These are phyloP conservation scores for Sclerotinia sclerotiorum DNA, from an alignment of 2,329 filamentous ascomycete genomes.

Conservation along the genomic window DNA sequence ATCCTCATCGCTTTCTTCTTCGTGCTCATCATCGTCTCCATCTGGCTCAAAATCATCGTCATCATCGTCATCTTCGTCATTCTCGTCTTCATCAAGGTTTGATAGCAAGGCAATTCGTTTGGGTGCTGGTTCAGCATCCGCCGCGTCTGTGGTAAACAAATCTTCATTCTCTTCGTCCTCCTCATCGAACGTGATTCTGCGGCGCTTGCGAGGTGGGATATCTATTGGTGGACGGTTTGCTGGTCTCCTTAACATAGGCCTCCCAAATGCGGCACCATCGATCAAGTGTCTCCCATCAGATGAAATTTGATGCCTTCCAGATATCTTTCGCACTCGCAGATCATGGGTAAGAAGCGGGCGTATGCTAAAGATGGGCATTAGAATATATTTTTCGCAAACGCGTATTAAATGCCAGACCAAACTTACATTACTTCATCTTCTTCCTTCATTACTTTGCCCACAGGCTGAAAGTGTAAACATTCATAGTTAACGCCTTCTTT, in stretches of 20 bases:
- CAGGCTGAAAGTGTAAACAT: constrained; percentile 79
- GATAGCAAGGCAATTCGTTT: constrained; percentile 31
- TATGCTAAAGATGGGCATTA: constrained; percentile 54
- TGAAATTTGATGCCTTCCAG: constrained; percentile 79
- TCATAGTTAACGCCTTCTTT: constrained; percentile 66
- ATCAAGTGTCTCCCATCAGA: constrained; percentile 75
- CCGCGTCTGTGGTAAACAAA: constrained; percentile 27
- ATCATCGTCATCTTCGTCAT: constrained; percentile 25
- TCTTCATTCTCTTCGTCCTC: constrained; percentile 44
- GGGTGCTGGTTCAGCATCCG: constrained; percentile 28
- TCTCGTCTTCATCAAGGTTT: constrained; percentile 22
- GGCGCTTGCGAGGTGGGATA: constrained; percentile 73
- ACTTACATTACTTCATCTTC: constrained; percentile 81
- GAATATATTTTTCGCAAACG: constrained; percentile 18
- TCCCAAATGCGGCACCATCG: constrained; percentile 83
- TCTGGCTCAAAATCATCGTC: constrained; percentile 36
- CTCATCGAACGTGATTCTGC: constrained; percentile 49
- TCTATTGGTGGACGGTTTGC: constrained; percentile 63
- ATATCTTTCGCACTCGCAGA: constrained; percentile 67
- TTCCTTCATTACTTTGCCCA: constrained; percentile 70
- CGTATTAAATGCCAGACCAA: not conserved
- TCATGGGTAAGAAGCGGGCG: constrained; percentile 76
- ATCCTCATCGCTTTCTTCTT: constrained; percentile 36
- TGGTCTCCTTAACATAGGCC: constrained; percentile 61
- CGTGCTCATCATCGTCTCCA: constrained; percentile 32